phyloP scores from a whole-genome alignment of 805 yeast genomes.

The Saturnispora galanensis region DNA sequence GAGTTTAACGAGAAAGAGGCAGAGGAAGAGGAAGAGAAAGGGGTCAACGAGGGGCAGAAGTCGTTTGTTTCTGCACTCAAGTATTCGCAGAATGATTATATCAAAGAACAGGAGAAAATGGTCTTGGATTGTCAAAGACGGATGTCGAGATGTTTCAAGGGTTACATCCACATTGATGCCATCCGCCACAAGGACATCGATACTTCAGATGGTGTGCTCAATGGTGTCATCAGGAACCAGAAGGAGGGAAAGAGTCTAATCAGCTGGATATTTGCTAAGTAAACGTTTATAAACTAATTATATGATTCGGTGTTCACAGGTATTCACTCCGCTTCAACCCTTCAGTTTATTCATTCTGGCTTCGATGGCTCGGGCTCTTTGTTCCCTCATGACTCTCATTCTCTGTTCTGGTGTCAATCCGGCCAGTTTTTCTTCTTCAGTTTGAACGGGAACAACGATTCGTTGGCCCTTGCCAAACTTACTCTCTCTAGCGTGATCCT shows the following conservation, averaged over 20 bases:
- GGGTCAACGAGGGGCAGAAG: slow-evolving; percentile 9
- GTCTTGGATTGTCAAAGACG: slow-evolving; percentile 20
- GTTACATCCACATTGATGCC: slow-evolving; percentile 58
- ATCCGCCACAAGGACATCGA: not conserved
- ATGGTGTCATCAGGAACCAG: not conserved
- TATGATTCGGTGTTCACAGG: not conserved
- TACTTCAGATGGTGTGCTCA: not conserved
- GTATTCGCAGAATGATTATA: slow-evolving; percentile 17
- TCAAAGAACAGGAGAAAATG: slow-evolving; percentile 21
- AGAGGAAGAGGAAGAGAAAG: slow-evolving; percentile 17
- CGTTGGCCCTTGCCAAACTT: slow-evolving; percentile 30
- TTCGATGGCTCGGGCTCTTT: slow-evolving; percentile 94
- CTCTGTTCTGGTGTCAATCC: slow-evolving; percentile 68
- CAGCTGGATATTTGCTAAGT: slow-evolving; percentile 8
- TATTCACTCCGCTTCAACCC: not conserved
- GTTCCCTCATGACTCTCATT: slow-evolving; percentile 78
- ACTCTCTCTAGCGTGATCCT: not conserved
- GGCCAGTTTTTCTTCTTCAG: slow-evolving; percentile 37
- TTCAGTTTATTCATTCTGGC: slow-evolving; percentile 46
- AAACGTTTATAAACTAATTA: not conserved
- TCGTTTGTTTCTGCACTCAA: slow-evolving; percentile 51
- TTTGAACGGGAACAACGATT: slow-evolving; percentile 15
- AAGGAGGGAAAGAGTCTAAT: slow-evolving; percentile 1
- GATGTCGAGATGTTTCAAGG: slow-evolving; percentile 49
- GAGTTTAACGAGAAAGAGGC: slow-evolving; percentile 10